Base-by-base conservation (phyloP, 257 asterid genomes). In the Anisodus acutangulus region DNA sequence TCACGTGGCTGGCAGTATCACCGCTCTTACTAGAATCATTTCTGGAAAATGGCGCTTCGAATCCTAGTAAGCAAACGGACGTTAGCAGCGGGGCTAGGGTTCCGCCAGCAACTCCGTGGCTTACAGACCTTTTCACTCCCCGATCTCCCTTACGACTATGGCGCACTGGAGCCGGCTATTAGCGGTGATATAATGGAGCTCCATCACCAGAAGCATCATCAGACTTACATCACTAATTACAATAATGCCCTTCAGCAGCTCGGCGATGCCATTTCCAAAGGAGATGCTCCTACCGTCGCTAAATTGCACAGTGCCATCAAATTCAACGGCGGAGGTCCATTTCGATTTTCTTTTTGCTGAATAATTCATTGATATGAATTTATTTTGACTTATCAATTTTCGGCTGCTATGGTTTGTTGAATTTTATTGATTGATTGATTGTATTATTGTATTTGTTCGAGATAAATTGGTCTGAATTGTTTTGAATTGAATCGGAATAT, bases 121-220 rank as follows among this genome's bases (percentile, higher is more conserved):
- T 47, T 95, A 9, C 93, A 89, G 82, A 93, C 97, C 53, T 86
- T 89, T 89, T 69, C 96, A n/a, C 93, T 93, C 19, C 98, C 98
- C 54, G 97, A 94, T 91, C 97, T 95, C 2, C 86, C 97, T 1
- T 95, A 94, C 92, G 98, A 91, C 45, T 93, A 94, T 82, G 98
- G 97, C 72, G 98, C 94, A 2, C 93, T 95, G 13, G 98, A 93
- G 86, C 98, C 98, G 55, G 95, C 95, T 35, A 94, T 95, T 47
- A 93, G 94, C 90, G 97, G 91, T 80, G 99, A 95, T 15, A 95
- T 95, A 85, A 95, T 95, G 99, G 91, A 93, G 87, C 89, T 95
- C 78, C 99, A 94, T 90, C 98, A 95, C 92, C 96, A 94, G 92
- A 95, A 94, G 91, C 99, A 95, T 80, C 99, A 95, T 84, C 97